Evolutionary conservation across 495 filamentous ascomycete species (phyloP), one percentile per base, ranked within the genome.

Genomic region (Staphylotrichum longicolle): DNA sequence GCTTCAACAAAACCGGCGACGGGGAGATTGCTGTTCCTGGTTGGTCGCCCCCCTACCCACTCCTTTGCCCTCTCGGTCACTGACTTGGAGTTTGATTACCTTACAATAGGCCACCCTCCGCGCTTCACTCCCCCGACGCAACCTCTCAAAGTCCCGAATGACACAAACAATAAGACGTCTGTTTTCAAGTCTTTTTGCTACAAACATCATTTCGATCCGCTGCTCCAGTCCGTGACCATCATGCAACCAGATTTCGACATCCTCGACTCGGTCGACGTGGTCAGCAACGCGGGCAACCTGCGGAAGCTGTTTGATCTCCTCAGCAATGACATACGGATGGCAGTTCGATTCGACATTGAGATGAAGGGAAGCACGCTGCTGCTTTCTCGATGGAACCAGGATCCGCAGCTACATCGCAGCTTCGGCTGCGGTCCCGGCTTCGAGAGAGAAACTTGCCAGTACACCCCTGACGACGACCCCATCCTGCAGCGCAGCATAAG

Each of bases 21-120:
- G 54, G 44, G 7, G 62, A 68, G n/a, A 70, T 71, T 39, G 65
- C 57, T 9, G 63, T 71, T 7, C 69, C 69, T 12, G 69, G 69
- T 71, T 27, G 20, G 20, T 27, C 20, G 20, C 20, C 1, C 1
- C 20, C 20, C 1, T 27, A 27, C 20, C 20, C 20, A 39, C 37
- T 39, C 5, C 58, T 65, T 33, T 33, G 5, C 34, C 7, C 3
- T 5, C 27, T 3, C 1, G 20, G 20, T 27, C 20, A 7, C 12
- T n/a, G 42, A 3, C 9, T 34, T 30, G 9, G 15, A 30, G 7
- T 9, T n/a, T 48, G 1, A 12, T 20, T 12, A 7, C 15, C 7
- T 20, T 12, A 7, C 15, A 14, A 14, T 11, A 14, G 11, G 11
- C n/a, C 10, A 40, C 33, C 69, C 69, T 0, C 69, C 69, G 0